Base-by-base conservation (phyloP, 1,139 yeast species). In the Kazachstania sp. region DNA sequence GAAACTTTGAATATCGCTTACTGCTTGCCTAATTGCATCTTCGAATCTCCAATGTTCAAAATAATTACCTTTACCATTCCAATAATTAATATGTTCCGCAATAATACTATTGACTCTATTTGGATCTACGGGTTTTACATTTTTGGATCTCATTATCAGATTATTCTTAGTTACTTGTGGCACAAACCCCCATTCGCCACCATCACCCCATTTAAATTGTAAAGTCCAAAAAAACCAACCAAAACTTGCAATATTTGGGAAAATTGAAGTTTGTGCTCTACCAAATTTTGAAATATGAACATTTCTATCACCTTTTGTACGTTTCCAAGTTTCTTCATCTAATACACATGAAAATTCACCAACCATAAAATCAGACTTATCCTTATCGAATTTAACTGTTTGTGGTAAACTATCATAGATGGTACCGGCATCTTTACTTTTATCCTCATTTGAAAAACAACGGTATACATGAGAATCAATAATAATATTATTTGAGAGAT, bases 131-230 rank as follows among this genome's bases (percentile, higher is more conserved):
- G 23, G 9, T 20, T 12, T 16, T 5, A 59, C 41, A 23, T 45
- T 47, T 16, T 51, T 46, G 11, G 56, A 56, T 20, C 54, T 53
- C 19, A 23, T 42, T 8, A 76, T 74, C 23, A 87, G 68, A 9
- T 82, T 79, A 0, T 90, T 90, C 48, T 70, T 70, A 29, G 83
- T 79, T 26, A 77, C 69, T 92, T 86, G 86, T 41, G 88, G 86
- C 39, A 76, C 74, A 65, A 86, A 82, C 48, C 92, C 97, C 97
- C 97, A 90, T 68, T 87, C 96, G 11, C 97, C 97, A 37, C 97
- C 97, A 59, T 83, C 83, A 2, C 97, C 97, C 48, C 80, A 74
- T 61, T 83, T 79, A 61, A 90, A 90, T 66, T 86, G 87, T 64
- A 70, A 85, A 1, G 96, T 86, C 97, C 97, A 92, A 67, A 92